Base-by-base conservation (phyloP, 78 protist genomes). In the Speleostelium caveatum region DNA sequence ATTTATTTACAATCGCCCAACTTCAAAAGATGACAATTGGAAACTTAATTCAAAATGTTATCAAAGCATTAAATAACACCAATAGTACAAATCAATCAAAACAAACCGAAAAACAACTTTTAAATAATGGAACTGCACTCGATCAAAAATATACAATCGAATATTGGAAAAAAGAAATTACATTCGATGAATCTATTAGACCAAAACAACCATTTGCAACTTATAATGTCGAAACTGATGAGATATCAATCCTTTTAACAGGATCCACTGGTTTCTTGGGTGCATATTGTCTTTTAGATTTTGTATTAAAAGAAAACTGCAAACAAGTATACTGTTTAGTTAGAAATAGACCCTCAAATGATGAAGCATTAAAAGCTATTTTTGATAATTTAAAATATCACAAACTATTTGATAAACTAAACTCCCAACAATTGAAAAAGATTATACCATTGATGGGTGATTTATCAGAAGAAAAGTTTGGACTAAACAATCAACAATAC, bases 251-350 rank as follows among this genome's bases (percentile, higher is more conserved):
- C n/a, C n/a, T n/a, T n/a, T 78, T 78, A 71, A 78, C 87, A 35
- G 87, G 74, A 51, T 61, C 68, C 3, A 65, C 75, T n/a, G 74
- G 73, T 36, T 78, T 32, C n/a, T 4, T 78, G 3, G 87, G 87
- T 51, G 35, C 53, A 41, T 65, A 78, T 65, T 65, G 62, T 21
- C 26, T 78, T 16, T 51, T 19, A 36, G 63, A 65, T 65, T 65
- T 63, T 35, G 5, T 78, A 4, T 33, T 3, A 16, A 26, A 7
- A 14, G 26, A 0, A 33, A 53, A 65, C 55, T 26, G 26, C 32
- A 35, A 78, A 49, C 4, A 49, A 1, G 71, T 78, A 30, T 65
- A 78, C 61, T 78, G 87, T 65, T 24, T 78, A 14, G 59, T 35
- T 22, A 69, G 66, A 35, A 35, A 33, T 1, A 62, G 33, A 33